Evolutionary conservation across 2,329 filamentous ascomycete genomes (phyloP).

Genomic region (Sporothrix globosa): DNA sequence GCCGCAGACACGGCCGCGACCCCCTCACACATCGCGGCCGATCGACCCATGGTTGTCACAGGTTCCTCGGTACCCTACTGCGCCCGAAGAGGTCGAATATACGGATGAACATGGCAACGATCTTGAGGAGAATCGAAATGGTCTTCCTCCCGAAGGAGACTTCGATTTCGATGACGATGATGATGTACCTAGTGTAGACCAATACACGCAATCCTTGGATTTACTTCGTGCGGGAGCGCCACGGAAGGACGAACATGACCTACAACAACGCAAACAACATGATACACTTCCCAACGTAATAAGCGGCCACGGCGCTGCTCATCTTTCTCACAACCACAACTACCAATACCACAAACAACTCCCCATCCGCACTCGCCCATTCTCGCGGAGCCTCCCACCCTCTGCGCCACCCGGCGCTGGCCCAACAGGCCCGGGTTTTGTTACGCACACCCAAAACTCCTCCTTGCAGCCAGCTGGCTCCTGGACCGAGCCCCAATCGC

Average conservation of each 20-base stretch:
- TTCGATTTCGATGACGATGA: constrained; percentile 19
- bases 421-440: background rate
- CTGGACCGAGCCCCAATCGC: constrained; percentile 31
- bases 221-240: constrained; percentile 25
- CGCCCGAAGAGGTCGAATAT: background rate
- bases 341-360: constrained; percentile 28
- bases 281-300: background rate
- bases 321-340: constrained; percentile 23
- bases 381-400: background rate
- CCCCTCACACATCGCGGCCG: constrained; percentile 14
- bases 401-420: background rate
- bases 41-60: constrained; percentile 35
- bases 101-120: background rate
- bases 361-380: constrained; percentile 23
- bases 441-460: background rate
- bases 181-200: constrained; percentile 26
- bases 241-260: background rate
- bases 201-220: constrained; percentile 35
- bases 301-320: background rate
- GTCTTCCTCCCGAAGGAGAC: constrained; percentile 1
- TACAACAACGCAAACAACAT: constrained; percentile 13
- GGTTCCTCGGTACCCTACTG: constrained; percentile 20
- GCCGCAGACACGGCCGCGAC: background rate
- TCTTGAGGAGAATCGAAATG: background rate
- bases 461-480: constrained; percentile 26